Base-by-base conservation (phyloP, 2,329 filamentous ascomycete species). In the Lachnellula cervina region DNA sequence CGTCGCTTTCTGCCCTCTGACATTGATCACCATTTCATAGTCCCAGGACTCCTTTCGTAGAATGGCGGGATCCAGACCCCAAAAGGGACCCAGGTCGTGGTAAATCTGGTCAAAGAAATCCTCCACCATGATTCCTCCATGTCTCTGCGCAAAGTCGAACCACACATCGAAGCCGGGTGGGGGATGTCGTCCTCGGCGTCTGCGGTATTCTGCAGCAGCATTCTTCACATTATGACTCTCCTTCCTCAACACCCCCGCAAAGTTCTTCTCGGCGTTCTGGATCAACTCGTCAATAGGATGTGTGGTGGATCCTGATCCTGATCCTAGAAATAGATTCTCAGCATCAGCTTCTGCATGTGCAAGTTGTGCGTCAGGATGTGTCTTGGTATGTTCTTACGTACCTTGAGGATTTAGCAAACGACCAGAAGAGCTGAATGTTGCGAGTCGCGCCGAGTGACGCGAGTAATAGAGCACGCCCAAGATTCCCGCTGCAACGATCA, bases 81-180 rank as follows among this genome's bases (percentile, higher is more conserved):
- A 79, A 74, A 76, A 72, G 69, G 37, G 78, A 74, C 66, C 74
- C 72, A 48, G 64, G 62, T 80, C 78, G 60, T 79, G 74, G 65
- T 79, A 75, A 51, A 80, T 78, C 65, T 78, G 78, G 60, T 80
- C 78, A 57, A 78, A 80, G 57, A 83, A 85, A 51, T 82, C 78
- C 64, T 85, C 82, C 38, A 85, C 75, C 7, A 84, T 72, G 37
- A 83, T 67, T 16, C 77, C 77, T 21, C 80, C 70, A 38, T 74
- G 72, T 14, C 77, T 70, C n/a, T 69, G 61, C 7, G 83, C 82
- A 49, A 80, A 80, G n/a, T 72, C 66, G 61, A 79, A 76, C 82
- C 83, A 86, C 46, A 73, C 69, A 57, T 83, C 79, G 64, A 86
- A 86, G 19, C 80, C 80, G 0, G 82, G 83, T 3, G 83, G 83